Base-by-base conservation (phyloP, 116 monocot genomes). In the Papilionanthe hybrid region DNA sequence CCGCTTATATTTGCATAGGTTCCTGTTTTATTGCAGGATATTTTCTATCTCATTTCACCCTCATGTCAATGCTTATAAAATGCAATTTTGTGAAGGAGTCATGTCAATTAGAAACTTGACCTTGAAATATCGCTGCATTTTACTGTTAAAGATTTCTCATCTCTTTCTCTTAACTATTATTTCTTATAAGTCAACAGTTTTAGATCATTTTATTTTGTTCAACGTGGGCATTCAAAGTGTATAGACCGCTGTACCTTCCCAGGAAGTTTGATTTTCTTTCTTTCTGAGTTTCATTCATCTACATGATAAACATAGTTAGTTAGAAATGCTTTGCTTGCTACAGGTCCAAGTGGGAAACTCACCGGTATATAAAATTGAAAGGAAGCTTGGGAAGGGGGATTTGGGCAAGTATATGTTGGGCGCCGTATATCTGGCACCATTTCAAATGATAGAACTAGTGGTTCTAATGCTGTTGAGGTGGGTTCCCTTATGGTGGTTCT, bases 391-490 rank as follows among this genome's bases (percentile, higher is more conserved):
- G 48, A 89, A 89, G 71, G 89, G 56, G 89, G 89, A 42, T 89
- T 90, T 85, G 90, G 90, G 75, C 90, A 90, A 81, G 90, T 90
- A 50, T 90, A 84, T 56, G 90, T 90, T 78, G 90, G 90, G 42
- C 87, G 83, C 7, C 85, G 87, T 30, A 80, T 87, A 75, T 72
- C 83, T 37, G 76, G 79, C 77, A 53, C 81, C 25, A 80, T 43
- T 79, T 37, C 60, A 71, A 81, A 48, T 76, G 85, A 85, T 50
- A 55, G 80, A n/a, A 53, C 67, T 18, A 66, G 78, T 50, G 87
- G 85, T 75, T 55, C 90, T 41, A 87, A 76, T 82, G 85, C 90
- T 76, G 49, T 85, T 75, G 90, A 90, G 87, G 90, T 90, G 30
- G 53, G 15, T 10, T 67, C 6, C 66, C 2, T 56, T 56, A 53